Conservation (phyloP, 306 rosid genomes). For the Sicyos baderoa region DNA sequence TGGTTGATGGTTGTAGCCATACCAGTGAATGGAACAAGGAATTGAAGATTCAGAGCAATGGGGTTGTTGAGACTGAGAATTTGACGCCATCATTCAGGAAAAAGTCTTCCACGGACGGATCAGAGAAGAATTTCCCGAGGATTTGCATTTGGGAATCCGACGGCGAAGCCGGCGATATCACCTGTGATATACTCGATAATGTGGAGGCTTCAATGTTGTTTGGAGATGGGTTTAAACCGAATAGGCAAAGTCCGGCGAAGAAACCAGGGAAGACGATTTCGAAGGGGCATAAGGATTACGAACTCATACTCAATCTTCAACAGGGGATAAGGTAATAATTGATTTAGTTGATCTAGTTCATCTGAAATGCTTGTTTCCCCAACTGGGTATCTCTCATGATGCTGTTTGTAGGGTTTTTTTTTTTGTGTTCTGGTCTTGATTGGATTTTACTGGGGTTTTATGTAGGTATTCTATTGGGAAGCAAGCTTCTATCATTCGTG, state of each 20-base stretch:
- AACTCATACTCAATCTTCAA: slow-evolving; percentile 89
- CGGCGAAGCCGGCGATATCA: slow-evolving; percentile 92
- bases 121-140: slow-evolving; percentile 56
- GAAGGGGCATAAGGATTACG: slow-evolving; percentile 86
- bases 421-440: slow-evolving; percentile 10
- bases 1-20: slow-evolving; percentile 78
- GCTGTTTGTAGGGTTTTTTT: background rate
- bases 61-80: slow-evolving; percentile 33
- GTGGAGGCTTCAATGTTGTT: slow-evolving; percentile 78
- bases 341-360: background rate
- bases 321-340: slow-evolving; percentile 67
- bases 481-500: slow-evolving; percentile 57
- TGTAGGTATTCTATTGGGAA: slow-evolving; percentile 77
- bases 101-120: slow-evolving; percentile 48
- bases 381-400: background rate
- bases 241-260: slow-evolving; percentile 60
- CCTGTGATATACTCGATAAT: slow-evolving; percentile 84
- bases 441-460: background rate
- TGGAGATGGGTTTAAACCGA: slow-evolving; percentile 31
- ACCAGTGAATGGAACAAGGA: slow-evolving; percentile 67
- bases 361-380: slow-evolving; percentile 9
- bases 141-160: slow-evolving; percentile 95
- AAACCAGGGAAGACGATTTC: slow-evolving; percentile 72
- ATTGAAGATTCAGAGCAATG: slow-evolving; percentile 42
- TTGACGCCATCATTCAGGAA: slow-evolving; percentile 49